Evolutionary conservation across 83 land plant species (phyloP), one percentile per base, ranked within the genome.

Genomic region (Diphasiastrum complanatum): DNA sequence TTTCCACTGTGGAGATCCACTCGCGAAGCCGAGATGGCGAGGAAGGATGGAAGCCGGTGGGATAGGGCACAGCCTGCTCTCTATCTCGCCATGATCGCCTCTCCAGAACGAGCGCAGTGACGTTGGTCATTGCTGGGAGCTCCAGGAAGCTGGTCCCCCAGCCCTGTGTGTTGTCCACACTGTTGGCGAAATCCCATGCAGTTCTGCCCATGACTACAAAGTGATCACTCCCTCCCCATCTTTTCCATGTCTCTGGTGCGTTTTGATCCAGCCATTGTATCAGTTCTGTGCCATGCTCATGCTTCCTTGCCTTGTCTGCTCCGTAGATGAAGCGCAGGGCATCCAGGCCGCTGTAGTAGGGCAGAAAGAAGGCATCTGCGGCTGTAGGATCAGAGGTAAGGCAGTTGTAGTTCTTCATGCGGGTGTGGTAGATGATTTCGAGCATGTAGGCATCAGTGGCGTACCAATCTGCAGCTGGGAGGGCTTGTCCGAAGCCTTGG

Each of bases 11-110:
- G 0, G 30, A 10, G 1, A 43, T 75, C 78, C 78, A 75, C 8
- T 3, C n/a, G 0, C 2, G n/a, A 1, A 75, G 20, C 18, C 45
- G 51, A 0, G 23, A 19, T 2, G 2, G 4, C 4, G 75, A 47
- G 0, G 45, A 4, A 0, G 78, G 78, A 29, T 75, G 78, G 51
- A 75, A 75, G 6, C 64, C 48, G 11, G 76, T 72, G 3, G 70
- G 77, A 14, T 72, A 72, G 16, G 77, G 79, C 31, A 76, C 30
- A 1, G 77, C 79, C 38, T 65, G 77, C 52, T 76, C 77, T 0
- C 23, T 51, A 5, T 4, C 0, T 26, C 22, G 32, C 78, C 70
- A 64, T 8, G 78, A 55, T 4, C 51, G 25, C 1, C 76, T 38
- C 22, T 75, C 78, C 52, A 75, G 30, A 31, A 65, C 38, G 30